Base-by-base conservation (phyloP, 345 rosid genomes). In the Linum usitatissimum region DNA sequence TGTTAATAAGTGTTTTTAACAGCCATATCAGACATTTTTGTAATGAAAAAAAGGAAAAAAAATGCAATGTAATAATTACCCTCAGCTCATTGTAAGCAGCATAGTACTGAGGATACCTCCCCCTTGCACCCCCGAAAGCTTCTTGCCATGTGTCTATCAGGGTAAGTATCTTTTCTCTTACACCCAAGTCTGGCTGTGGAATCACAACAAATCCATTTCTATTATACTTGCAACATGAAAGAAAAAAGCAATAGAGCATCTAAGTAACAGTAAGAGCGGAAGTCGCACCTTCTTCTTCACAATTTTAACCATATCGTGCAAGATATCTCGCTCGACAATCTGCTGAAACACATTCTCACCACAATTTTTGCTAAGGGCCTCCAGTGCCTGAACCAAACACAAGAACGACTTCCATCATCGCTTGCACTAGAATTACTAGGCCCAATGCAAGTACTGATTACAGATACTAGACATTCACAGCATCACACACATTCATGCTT, bases 291-390 rank as follows among this genome's bases (percentile, higher is more conserved):
- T 93, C 78, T 90, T 93, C 79, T 93, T 93, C 57, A 93, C 96
- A 64, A 90, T 83, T 75, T 90, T 93, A 70, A 93, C 96, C 99
- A 93, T 93, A 55, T 93, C 99, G 71, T 72, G 95, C 66, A 93
- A 77, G 71, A 93, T 86, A 67, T 87, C 96, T 40, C 99, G 96
- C 71, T 93, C 99, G 17, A 80, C 75, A 20, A 93, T 93, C 79
- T 75, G 94, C 84, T 84, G 91, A 73, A 83, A 84, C 57, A 93
- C 81, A 71, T 69, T 78, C 64, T 93, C 97, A 1, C 94, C 94
- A 68, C 99, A 93, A 58, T 90, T 93, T 81, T 93, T 93, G 82
- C 94, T 87, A 55, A 93, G 72, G 53, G 99, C 81, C 82, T 93
- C 99, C 88, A 93, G 69, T 55, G 75, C 97, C 99, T 93, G 53